These are phyloP conservation scores for Peronosclerospora sorghi DNA, from an alignment of 352 stramenopile species.

Conservation along the genomic window DNA sequence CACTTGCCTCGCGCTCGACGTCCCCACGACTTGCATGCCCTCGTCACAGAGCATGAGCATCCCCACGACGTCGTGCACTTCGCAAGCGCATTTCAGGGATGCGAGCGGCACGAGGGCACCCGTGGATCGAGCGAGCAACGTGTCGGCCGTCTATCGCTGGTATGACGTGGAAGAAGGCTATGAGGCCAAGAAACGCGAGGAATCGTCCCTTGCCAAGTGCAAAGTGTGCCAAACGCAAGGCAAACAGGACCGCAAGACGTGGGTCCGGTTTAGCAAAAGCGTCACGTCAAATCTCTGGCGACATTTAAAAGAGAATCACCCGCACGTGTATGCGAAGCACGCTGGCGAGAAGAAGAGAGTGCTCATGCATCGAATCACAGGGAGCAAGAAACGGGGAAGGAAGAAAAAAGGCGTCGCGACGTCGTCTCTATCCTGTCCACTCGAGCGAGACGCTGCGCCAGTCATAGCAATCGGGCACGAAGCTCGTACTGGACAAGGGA, in stretches of 20 bases:
- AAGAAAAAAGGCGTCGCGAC: constrained; percentile 36
- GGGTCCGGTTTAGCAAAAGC: constrained; percentile 73
- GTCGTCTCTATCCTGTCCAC: too few species aligned
- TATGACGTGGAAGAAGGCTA: constrained; percentile 64
- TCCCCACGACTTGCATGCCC: too few species aligned
- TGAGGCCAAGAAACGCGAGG: constrained; percentile 49
- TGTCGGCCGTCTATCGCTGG: constrained; percentile 71
- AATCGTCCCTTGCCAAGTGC: constrained; percentile 62
- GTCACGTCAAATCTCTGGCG: constrained; percentile 78
- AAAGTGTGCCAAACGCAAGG: constrained; percentile 47
- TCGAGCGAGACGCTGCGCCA: too few species aligned
- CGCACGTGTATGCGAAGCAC: constrained; percentile 61
- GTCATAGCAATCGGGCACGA: too few species aligned
- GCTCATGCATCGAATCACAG: constrained; percentile 54
- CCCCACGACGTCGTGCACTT: too few species aligned
- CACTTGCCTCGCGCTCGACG: too few species aligned
- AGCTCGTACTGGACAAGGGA: too few species aligned
- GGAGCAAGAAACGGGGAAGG: constrained; percentile 36
- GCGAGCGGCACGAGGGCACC: too few species aligned
- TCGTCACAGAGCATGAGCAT: too few species aligned
- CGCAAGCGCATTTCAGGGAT: too few species aligned
- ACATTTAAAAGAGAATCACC: constrained; percentile 74
- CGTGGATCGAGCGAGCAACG: too few species aligned
- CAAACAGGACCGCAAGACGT: constrained; percentile 53
- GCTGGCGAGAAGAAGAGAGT: constrained; percentile 65